Conservation (phyloP, 2,329 filamentous ascomycete genomes). For the Fusarium pseudoanthophilum region DNA sequence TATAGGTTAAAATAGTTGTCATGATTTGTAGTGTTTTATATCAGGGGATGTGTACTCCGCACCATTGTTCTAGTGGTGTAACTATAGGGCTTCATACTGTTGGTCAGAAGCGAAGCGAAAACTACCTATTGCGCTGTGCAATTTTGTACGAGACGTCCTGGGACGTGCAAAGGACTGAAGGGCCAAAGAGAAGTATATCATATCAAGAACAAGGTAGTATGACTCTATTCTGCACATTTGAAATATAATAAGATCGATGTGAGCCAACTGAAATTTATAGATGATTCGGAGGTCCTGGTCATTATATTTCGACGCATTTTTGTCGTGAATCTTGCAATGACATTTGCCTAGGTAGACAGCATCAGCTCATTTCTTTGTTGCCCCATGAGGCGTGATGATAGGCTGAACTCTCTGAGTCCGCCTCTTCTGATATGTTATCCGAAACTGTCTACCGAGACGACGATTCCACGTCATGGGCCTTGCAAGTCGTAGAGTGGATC, state of each 20-base stretch:
- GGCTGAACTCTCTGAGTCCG: background rate
- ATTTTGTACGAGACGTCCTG: background rate
- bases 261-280: background rate
- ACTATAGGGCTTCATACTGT: background rate
- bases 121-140: background rate
- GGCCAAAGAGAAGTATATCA: background rate
- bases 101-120: background rate
- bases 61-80: too few relatives aligned
- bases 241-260: background rate
- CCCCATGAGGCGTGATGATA: background rate
- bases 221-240: background rate
- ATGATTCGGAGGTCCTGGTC: background rate
- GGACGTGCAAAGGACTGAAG: background rate
- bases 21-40: background rate
- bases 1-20: background rate
- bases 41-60: background rate
- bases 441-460: background rate
- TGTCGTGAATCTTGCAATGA: background rate
- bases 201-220: background rate
- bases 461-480: background rate
- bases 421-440: background rate
- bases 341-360: background rate
- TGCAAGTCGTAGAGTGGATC: background rate
- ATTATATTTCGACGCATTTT: background rate
- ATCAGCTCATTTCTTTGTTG: background rate